Percentiles rank a stretch among this genome's conserved stretches.
phyloP scores from a whole-genome alignment of 495 filamentous ascomycete genomes.

The Podospora australis region DNA sequence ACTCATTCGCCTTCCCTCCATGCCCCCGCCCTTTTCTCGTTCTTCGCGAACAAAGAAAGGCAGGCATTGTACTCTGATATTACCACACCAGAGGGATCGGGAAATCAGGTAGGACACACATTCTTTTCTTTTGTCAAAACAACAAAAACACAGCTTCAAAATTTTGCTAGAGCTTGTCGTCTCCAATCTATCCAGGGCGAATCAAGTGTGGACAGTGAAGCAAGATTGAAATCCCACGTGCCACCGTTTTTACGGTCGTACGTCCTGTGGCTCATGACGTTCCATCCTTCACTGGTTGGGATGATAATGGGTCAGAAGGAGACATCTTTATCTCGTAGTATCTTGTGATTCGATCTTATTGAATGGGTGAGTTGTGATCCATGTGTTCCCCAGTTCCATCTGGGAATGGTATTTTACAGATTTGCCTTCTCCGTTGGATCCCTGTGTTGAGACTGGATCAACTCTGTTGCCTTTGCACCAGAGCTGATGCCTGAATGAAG shows the following conservation, averaged over 20 bases:
- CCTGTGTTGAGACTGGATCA: background rate
- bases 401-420: background rate
- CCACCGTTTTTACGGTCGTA: constrained; percentile 9
- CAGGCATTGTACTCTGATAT: no score
- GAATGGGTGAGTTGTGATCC: background rate
- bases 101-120: background rate
- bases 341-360: background rate
- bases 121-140: background rate
- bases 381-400: no score
- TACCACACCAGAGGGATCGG: no score
- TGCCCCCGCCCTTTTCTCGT: no score
- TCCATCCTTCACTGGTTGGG: background rate
- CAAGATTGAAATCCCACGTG: constrained; percentile 31
- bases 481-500: background rate
- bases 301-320: constrained; percentile 1
- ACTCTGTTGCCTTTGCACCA: background rate
- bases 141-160: constrained; percentile 29
- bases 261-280: constrained; percentile 19
- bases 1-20: no score
- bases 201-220: constrained; percentile 51
- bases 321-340: background rate
- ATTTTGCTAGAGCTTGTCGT: constrained; percentile 50
- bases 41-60: no score
- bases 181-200: constrained; percentile 35
- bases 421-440: background rate